Base-by-base conservation (phyloP, 2,329 filamentous ascomycete species). In the Microcyclospora tardicrescens region DNA sequence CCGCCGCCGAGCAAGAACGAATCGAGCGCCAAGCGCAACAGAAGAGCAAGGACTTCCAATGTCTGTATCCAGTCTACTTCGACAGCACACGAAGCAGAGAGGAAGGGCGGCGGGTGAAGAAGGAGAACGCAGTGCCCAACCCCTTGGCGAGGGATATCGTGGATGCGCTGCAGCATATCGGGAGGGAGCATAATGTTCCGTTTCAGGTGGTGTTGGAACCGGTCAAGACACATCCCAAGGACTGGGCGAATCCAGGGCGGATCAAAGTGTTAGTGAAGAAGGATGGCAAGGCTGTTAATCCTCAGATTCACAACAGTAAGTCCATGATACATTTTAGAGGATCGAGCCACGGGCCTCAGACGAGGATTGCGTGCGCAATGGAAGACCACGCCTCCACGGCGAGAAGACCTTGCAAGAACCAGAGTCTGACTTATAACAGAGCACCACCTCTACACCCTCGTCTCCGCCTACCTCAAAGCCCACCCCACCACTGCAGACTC, bases 41-140 rank as follows among this genome's bases (percentile, higher is more conserved):
- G 44, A 68, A 68, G 42, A 69, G 84, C 61, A 83, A 81, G 56
- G 68, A 77, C 62, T 94, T 79, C 67, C 82, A 91, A 61, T 89
- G 84, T 63, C 71, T 98, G 16, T 98, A 98, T 66, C 89, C 91
- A 0, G 67, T 96, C 43, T 98, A 98, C 72, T 98, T 98, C 56
- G 89, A 95, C 69, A 73, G 72, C 47, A 68, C 69, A 16, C 77
- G 84, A 36, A 74, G 76, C 32, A 78, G 87, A 41, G 77, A 79
- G 41, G 73, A 93, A 54, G 91, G 91, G 29, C 77, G 91, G 12
- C 80, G 87, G 51, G 87, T 96, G 8, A 66, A 76, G 36, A 64
- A 70, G 37, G 66, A 74, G 36, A 71, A 84, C 6, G 89, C 86
- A 1, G 83, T 95, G 5, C 59, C 69, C 41, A 93, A 89, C 65